Evolutionary conservation across 139 green algal species (phyloP).

Genomic region (Pleodorina starrii): DNA sequence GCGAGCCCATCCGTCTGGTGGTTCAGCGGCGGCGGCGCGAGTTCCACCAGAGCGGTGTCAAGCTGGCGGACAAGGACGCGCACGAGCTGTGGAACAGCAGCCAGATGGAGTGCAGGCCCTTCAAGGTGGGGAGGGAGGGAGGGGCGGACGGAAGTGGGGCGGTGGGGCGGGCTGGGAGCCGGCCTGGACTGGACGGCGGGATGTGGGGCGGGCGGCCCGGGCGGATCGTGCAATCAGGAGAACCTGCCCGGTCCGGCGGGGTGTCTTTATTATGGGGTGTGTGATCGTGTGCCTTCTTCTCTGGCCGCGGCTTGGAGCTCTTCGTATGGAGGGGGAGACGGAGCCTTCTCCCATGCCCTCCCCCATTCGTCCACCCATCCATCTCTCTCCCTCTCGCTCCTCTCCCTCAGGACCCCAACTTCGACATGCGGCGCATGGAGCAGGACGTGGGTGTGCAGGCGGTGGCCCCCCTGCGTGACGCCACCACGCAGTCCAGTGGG

Average conservation of each 20-base stretch:
- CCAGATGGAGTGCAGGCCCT: conserved; percentile 74
- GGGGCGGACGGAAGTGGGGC: not conserved
- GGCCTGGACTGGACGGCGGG: no score
- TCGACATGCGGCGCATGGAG: conserved; percentile 71
- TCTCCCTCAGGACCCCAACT: conserved; percentile 85
- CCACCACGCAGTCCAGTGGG: not conserved
- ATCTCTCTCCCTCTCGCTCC: no score
- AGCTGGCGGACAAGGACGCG: conserved; percentile 80
- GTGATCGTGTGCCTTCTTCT: no score
- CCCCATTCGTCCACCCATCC: no score
- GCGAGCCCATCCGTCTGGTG: conserved; percentile 62
- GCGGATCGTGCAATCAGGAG: no score
- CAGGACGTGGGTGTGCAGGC: conserved; percentile 75
- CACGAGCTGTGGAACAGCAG: conserved; percentile 83
- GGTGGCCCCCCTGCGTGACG: conserved; percentile 41
- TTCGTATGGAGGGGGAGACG: no score
- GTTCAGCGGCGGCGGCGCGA: conserved; percentile 63
- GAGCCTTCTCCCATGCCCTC: no score
- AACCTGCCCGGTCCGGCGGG: no score
- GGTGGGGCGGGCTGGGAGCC: not conserved
- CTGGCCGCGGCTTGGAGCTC: no score
- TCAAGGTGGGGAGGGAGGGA: conserved; percentile 14
- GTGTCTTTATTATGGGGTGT: no score
- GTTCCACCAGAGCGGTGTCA: conserved; percentile 66
- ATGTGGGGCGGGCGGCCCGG: no score